Base-by-base conservation (phyloP, 2,329 filamentous ascomycete genomes). In the Ophiosphaerella narmari region DNA sequence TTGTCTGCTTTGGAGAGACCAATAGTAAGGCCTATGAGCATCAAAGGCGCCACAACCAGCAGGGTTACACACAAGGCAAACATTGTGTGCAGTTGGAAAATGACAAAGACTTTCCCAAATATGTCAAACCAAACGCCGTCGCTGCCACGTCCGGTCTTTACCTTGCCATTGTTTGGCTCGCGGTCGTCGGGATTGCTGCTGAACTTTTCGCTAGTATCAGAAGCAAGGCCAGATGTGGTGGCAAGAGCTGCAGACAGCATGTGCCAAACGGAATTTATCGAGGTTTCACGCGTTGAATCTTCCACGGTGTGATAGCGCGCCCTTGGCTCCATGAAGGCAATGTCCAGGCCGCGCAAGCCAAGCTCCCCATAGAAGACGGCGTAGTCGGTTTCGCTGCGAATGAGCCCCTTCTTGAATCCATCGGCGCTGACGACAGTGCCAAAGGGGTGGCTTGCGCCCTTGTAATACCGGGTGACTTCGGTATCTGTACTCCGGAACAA, bases 51-150 rank as follows among this genome's bases (percentile, higher is more conserved):
- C 16, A 87, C 86, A 16, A 96, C 86, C 16, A 97, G 83, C 11
- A 97, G 75, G 1, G 89, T 89, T 24, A 97, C 82, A 5, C 91
- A 92, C 75, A 94, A 85, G 3, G 91, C 91, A 73, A 97, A 97
- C 49, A 97, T 81, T 7, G 90, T 91, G 55, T 89, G 84, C 34
- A 97, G 80, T 39, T 83, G 82, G 67, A 97, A 89, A 2, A 96
- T 80, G 13, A 88, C 89, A 71, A 97, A 91, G 1, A 80, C 80
- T 47, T 80, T 82, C 37, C 93, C 94, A 58, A 96, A 93, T 7
- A 97, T 75, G 67, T 97, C 94, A 67, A 97, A 97, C 91, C 92
- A 99, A 12, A 97, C 91, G 26, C 86, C 90, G 52, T 84, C 79
- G 13, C 82, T 85, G 5, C 86, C 85, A 32, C 76, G 79, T 8